Base-by-base conservation (phyloP, 345 rosid genomes). In the Aquilaria yunnanensis region DNA sequence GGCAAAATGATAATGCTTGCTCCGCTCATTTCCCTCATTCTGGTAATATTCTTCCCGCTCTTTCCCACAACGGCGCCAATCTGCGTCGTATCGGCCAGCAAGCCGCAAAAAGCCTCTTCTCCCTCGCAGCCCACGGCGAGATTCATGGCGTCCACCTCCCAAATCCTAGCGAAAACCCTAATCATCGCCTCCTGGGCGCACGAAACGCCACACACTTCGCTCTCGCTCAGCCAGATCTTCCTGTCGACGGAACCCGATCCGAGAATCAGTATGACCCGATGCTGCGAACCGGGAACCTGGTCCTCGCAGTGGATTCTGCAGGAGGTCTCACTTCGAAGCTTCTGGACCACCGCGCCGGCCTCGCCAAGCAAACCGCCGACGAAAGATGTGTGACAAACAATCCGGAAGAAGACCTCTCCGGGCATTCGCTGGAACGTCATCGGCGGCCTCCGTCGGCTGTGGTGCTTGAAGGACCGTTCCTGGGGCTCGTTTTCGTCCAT, bases 131-230 rank as follows among this genome's bases (percentile, higher is more conserved):
- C 31, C 14, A 61, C 65, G 23, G 57, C 84, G 3, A 72, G 48
- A 9, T 62, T 74, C 2, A 61, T 75, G 7, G 64, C 81, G 9
- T 74, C 65, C 61, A 77, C 78, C 57, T 37, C 77, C 95, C 95
- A 83, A 54, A 84, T 72, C 60, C 83, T 74, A 72, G 80, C 87
- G 43, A 78, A 74, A 66, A 85, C 84, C 87, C 80, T 83, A 63
- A 85, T 52, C 68, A 85, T 69, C 49, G 89, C 89, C 72, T 77
- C 76, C 73, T 83, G 89, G 45, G 89, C 74, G 43, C 71, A 65
- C 51, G 88, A 83, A 9, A 81, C 82, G 10, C 74, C 73, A 23
- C 73, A 66, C 2, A 69, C 68, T 49, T 60, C 84, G 56, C 60
- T 63, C 56, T 67, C 74, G n/a, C 60, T 65, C 66, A 79, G 54